Evolutionary conservation across 2,329 filamentous ascomycete genomes (phyloP).

Genomic region (Fusarium caatingaense): DNA sequence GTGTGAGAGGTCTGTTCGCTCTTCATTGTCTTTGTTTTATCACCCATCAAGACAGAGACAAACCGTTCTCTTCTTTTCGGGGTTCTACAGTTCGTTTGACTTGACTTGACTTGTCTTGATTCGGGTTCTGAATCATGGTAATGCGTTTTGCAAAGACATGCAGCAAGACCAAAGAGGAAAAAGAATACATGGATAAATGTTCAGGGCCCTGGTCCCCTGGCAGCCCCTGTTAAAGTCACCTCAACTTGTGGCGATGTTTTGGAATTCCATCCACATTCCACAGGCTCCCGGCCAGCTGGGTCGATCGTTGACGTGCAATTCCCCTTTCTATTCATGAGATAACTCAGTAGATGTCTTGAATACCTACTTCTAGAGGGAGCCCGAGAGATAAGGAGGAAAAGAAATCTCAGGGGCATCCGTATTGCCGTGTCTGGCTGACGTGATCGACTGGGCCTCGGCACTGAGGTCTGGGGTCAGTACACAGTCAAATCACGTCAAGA

Average conservation of each 20-base stretch:
- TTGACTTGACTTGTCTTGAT: not conserved
- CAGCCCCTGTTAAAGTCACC: constrained; percentile 24
- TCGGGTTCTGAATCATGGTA: constrained; percentile 16
- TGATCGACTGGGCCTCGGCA: constrained; percentile 24
- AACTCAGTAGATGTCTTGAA: not conserved
- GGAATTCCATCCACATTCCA: constrained; percentile 40
- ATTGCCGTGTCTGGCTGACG: constrained; percentile 24
- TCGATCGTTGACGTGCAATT: constrained; percentile 21
- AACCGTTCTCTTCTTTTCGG: not conserved
- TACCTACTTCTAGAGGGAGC: not conserved
- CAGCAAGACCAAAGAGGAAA: constrained; percentile 23
- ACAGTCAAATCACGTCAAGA: constrained; percentile 2
- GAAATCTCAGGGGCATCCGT: constrained; percentile 5
- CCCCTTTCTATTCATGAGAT: not conserved
- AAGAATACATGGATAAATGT: constrained; percentile 12
- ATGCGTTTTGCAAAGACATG: constrained; percentile 21
- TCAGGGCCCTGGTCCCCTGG: constrained; percentile 5
- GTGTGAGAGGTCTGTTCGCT: constrained; percentile 8
- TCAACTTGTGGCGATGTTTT: constrained; percentile 20
- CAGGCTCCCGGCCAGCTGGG: constrained; percentile 28
- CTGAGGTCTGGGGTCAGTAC: not conserved
- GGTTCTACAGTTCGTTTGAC: not conserved
- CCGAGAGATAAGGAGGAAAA: not conserved
- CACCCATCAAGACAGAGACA: too few species aligned
- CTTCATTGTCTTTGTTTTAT: not conserved